Evolutionary conservation across 495 filamentous ascomycete genomes (phyloP), one percentile per base, ranked within the genome.

Genomic region (Talaromyces proteolyticus): DNA sequence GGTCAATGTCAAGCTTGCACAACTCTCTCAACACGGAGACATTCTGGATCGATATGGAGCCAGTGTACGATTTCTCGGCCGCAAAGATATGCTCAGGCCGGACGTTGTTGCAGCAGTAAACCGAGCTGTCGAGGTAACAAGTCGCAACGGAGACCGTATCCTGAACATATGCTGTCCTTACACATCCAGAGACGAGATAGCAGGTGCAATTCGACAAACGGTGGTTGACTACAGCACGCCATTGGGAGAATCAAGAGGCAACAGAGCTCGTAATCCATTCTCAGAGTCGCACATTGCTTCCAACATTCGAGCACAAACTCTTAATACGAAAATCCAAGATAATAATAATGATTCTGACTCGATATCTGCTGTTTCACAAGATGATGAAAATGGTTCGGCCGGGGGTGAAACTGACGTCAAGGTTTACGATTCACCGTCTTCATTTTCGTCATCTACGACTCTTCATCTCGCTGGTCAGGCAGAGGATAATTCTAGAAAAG

Each of bases 151-250:
- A 38, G 78, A 86, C 44, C 84, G 87, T 18, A 80, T 96, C 46
- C 75, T 98, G 24, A 98, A 98, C 61, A 87, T 98, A 49, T 98
- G 93, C 72, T 96, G 95, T 59, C 92, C 93, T 1, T 98, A 98
- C 63, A 97, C 94, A 4, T 93, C 90, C 7, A 80, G 92, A 52
- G 92, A 94, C 58, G 93, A 98, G 62, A 98, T 98, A 53, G 95
- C 93, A 16, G 81, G 82, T n/a, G 89, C 93, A 16, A 88, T 98
- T 56, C 81, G 86, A 44, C 75, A 83, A 20, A 96, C 94, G 0
- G 91, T 98, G 6, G 69, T 81, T 8, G 87, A 91, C 34, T 96
- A 87, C 62, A 87, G 84, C 26, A 80, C 75, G 42, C 85, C 88
- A 10, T 71, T 84, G 6, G 65, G 68, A 16, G 68, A 78, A 3